Conservation (phyloP, 192 early-diverging fungal genomes). For the Globomyces pollinis-pini region DNA sequence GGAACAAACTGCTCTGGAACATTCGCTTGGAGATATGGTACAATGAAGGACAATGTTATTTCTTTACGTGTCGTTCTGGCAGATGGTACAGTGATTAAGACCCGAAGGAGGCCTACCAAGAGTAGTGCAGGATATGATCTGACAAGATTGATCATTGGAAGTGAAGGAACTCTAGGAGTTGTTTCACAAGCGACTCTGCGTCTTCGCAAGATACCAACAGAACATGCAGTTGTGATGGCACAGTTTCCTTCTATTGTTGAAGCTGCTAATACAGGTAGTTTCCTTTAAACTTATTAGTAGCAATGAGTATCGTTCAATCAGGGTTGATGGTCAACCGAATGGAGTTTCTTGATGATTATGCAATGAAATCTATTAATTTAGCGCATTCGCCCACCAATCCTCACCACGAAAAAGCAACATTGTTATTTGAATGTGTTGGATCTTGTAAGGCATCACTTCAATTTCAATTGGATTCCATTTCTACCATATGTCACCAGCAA, state of each 20-base stretch:
- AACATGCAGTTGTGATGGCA: slow-evolving; percentile 35
- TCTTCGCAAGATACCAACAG: slow-evolving; percentile 21
- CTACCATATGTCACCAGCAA: slow-evolving; percentile 10
- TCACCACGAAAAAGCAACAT: slow-evolving; percentile 32
- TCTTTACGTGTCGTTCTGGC: slow-evolving; percentile 30
- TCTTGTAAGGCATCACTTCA: slow-evolving; percentile 19
- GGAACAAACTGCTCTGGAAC: slow-evolving; percentile 47
- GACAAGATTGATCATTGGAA: slow-evolving; percentile 89
- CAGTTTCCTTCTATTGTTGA: slow-evolving; percentile 48
- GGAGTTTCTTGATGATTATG: slow-evolving; percentile 49
- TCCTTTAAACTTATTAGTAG: too few species aligned
- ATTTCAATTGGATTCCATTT: slow-evolving; percentile 24
- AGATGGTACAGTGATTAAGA: slow-evolving; percentile 36
- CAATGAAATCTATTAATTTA: slow-evolving; percentile 49
- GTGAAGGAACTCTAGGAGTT: slow-evolving; percentile 88
- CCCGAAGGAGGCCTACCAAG: slow-evolving; percentile 64
- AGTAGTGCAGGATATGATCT: slow-evolving; percentile 92
- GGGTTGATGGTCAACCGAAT: slow-evolving; percentile 42
- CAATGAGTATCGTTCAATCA: slow-evolving; percentile 34
- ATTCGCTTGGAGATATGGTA: slow-evolving; percentile 38
- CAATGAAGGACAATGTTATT: slow-evolving; percentile 45
- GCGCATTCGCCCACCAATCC: slow-evolving; percentile 25
- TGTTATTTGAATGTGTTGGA: slow-evolving; percentile 54
- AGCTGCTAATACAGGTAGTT: slow-evolving; percentile 34
- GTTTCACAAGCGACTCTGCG: slow-evolving; percentile 50